These are phyloP conservation scores for Phycomyces blakesleeanus DNA, from an alignment of 192 early-diverging fungal genomes.

Conservation along the genomic window DNA sequence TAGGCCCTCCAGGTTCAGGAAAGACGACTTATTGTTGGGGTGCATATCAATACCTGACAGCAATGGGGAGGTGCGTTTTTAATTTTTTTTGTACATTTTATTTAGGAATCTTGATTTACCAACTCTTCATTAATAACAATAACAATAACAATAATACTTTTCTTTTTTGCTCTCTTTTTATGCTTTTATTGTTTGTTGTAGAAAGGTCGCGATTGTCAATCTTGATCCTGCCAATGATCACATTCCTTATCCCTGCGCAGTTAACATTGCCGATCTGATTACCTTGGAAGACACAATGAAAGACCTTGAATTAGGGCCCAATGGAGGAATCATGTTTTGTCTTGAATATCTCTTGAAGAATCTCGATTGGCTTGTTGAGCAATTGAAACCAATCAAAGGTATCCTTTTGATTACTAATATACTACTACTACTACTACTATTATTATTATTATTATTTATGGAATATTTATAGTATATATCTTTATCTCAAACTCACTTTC, in stretches of 20 bases:
- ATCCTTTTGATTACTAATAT: neutral
- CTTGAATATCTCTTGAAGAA: conserved; percentile 92
- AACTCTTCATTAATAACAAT: too few species aligned
- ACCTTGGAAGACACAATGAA: conserved; percentile 92
- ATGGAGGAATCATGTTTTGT: conserved; percentile 96
- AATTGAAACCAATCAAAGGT: conserved; percentile 56
- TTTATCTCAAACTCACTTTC: too few species aligned
- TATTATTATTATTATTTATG: too few species aligned
- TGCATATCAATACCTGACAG: conserved; percentile 82
- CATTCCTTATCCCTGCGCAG: conserved; percentile 76
- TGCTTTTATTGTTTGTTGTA: too few species aligned
- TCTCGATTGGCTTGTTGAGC: conserved; percentile 85
- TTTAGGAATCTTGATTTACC: too few species aligned
- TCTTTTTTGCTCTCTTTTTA: too few species aligned
- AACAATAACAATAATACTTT: too few species aligned
- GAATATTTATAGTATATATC: too few species aligned
- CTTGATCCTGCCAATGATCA: conserved; percentile 96
- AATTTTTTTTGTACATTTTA: too few species aligned
- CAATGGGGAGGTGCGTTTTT: conserved; percentile 56
- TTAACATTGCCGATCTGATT: conserved; percentile 87
- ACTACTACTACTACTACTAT: too few species aligned
- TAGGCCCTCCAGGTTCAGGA: conserved; percentile 93
- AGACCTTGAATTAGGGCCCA: conserved; percentile 85
- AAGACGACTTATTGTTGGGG: conserved; percentile 95
- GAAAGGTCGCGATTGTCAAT: conserved; percentile 87